Conservation (phyloP, 306 rosid species). For the Geum urbanum region DNA sequence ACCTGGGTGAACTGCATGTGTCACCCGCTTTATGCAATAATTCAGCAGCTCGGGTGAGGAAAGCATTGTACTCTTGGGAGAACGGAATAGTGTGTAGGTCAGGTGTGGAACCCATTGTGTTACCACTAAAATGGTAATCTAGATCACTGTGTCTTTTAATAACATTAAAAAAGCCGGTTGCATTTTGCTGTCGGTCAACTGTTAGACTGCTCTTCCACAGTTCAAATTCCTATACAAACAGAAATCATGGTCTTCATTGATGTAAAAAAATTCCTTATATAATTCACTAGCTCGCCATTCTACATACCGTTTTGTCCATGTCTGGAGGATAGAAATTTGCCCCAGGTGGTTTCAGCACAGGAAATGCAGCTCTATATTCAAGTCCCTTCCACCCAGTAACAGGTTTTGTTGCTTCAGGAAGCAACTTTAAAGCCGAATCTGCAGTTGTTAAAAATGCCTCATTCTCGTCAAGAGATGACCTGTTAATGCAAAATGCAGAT, state of each 20-base stretch:
- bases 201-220: conserved; percentile 66
- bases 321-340: conserved; percentile 97
- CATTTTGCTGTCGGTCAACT: conserved; percentile 56
- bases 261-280: conserved; percentile 4
- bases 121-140: conserved; percentile 39
- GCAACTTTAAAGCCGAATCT: conserved; percentile 72
- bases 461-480: conserved; percentile 84
- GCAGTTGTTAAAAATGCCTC: conserved; percentile 83
- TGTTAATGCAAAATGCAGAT: conserved; percentile 32
- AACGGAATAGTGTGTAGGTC: conserved; percentile 65
- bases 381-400: conserved; percentile 80
- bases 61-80: conserved; percentile 67
- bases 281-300: conserved; percentile 17
- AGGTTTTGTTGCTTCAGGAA: conserved; percentile 59
- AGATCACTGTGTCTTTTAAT: conserved; percentile 67
- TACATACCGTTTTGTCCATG: conserved; percentile 80
- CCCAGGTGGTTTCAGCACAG: conserved; percentile 67
- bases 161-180: conserved; percentile 72
- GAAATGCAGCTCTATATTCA: conserved; percentile 82
- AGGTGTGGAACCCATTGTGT: conserved; percentile 29
- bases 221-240: conserved; percentile 66
- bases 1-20: conserved; percentile 60
- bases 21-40: conserved; percentile 85
- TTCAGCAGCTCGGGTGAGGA: conserved; percentile 66
- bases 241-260: conserved; percentile 24